Base-by-base conservation (phyloP, 768 basidiomycete species). In the Russula compacta region DNA sequence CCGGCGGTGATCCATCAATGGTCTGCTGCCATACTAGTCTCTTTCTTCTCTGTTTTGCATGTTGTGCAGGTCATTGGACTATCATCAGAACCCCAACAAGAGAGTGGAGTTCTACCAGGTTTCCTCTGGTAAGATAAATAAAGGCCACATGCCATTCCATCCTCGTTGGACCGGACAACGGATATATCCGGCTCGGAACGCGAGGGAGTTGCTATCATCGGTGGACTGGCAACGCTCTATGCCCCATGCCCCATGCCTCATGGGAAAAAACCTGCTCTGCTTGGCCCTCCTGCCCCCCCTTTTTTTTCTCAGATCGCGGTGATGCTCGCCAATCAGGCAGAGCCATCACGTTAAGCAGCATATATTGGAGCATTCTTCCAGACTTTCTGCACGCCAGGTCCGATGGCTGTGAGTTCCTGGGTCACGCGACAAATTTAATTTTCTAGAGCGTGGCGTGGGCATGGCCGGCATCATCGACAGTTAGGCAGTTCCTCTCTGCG, bases 241-340 rank as follows among this genome's bases (percentile, higher is more conserved):
- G 36, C 36, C 36, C 12, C 36, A 38, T 4, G 36, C 9, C 14
- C 7, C n/a, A 43, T 6, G 40, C 58, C 17, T 46, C n/a, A 42
- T 19, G 44, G 46, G 92, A 94, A 72, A 86, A 82, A 11, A 12
- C 84, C 87, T n/a, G 67, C 84, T 86, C 71, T 77, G 24, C 15
- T n/a, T 38, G 43, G 78, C 17, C 92, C 35, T 36, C 40, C 92
- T 19, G 24, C 24, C 33, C 19, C 12, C n/a, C 33, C 35, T 24
- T 33, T 78, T 75, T 72, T 94, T 94, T 36, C 74, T 71, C 1
- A 76, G 74, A 3, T 92, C 86, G 40, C 49, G 64, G 79, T 73
- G 40, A 92, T 80, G 24, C 24, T 83, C 80, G 19, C 82, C 77
- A 39, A 97, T 89, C 60, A 58, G 49, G 43, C 43, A 43, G 24